phyloP scores from a whole-genome alignment of 169 alveolate species.

The Cryptosporidium ubiquitum region DNA sequence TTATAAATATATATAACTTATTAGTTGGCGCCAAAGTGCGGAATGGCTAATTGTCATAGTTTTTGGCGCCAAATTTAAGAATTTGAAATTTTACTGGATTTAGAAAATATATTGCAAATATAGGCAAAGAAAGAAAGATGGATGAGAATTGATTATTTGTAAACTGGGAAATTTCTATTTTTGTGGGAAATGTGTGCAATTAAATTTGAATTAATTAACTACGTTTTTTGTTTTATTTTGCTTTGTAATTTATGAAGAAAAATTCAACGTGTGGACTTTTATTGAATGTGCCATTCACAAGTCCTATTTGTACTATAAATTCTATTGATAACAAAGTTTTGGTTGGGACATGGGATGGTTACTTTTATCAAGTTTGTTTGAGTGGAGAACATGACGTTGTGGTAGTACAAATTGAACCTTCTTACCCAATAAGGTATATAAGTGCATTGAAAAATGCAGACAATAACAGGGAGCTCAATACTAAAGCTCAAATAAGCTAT shows the following conservation, averaged over 20 bases:
- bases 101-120: conserved; percentile 1
- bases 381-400: background rate
- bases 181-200: background rate
- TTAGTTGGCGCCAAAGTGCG: conserved; percentile 33
- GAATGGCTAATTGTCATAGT: background rate
- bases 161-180: background rate
- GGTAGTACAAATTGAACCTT: conserved; percentile 4
- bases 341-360: conserved; percentile 69
- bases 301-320: conserved; percentile 52
- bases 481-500: background rate
- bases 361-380: conserved; percentile 7
- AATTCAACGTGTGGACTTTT: background rate
- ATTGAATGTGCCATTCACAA: conserved; percentile 21
- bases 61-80: background rate
- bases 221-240: background rate
- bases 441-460: background rate
- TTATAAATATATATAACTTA: background rate
- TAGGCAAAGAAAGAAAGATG: conserved; percentile 12
- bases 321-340: background rate
- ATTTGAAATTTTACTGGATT: conserved; percentile 14
- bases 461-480: background rate
- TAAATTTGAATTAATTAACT: background rate
- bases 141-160: background rate
- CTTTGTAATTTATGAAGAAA: background rate
- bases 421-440: conserved; percentile 58